Evolutionary conservation across 2,329 filamentous ascomycete species (phyloP).

Genomic region (Ophiostoma pallidulum): DNA sequence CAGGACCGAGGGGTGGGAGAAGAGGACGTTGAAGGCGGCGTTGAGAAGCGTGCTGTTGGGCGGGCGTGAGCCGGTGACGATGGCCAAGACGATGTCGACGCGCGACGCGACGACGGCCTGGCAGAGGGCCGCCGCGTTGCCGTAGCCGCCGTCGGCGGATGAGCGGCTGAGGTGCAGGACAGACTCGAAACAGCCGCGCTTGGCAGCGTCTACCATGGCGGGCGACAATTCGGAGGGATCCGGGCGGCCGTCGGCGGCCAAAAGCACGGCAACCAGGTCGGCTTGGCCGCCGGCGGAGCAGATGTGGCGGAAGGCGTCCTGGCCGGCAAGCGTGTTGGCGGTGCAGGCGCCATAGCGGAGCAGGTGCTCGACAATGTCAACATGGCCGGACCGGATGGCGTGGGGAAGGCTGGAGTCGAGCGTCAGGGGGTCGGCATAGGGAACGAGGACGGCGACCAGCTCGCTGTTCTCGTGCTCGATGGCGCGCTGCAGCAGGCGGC

Average conservation of each 20-base stretch:
- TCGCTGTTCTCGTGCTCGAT: slow-evolving; percentile 47
- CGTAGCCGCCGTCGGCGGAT: slow-evolving; percentile 43
- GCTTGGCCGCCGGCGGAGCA: slow-evolving; percentile 37
- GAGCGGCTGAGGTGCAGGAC: slow-evolving; percentile 43
- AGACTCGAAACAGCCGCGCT: slow-evolving; percentile 39
- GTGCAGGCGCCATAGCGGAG: slow-evolving; percentile 42
- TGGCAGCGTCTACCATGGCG: slow-evolving; percentile 41
- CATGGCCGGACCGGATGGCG: slow-evolving; percentile 37
- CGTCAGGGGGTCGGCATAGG: slow-evolving; percentile 41
- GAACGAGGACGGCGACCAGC: slow-evolving; percentile 44
- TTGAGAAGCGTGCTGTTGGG: slow-evolving; percentile 40
- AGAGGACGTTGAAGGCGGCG: slow-evolving; percentile 40
- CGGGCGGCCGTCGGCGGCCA: slow-evolving; percentile 41
- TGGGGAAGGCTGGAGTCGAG: slow-evolving; percentile 41
- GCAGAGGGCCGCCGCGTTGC: slow-evolving; percentile 43
- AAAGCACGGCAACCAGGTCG: slow-evolving; percentile 37
- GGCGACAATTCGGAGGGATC: slow-evolving; percentile 35
- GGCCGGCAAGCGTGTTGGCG: slow-evolving; percentile 38
- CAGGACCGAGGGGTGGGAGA: slow-evolving; percentile 35
- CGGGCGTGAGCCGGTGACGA: slow-evolving; percentile 43
- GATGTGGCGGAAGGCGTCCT: slow-evolving; percentile 43
- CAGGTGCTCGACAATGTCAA: slow-evolving; percentile 36
- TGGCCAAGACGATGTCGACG: slow-evolving; percentile 45
- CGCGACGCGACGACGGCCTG: slow-evolving; percentile 38
- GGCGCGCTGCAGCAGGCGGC: slow-evolving; percentile 37